These are phyloP conservation scores for Suillus americanus DNA, from an alignment of 768 basidiomycete genomes.

Conservation along the genomic window DNA sequence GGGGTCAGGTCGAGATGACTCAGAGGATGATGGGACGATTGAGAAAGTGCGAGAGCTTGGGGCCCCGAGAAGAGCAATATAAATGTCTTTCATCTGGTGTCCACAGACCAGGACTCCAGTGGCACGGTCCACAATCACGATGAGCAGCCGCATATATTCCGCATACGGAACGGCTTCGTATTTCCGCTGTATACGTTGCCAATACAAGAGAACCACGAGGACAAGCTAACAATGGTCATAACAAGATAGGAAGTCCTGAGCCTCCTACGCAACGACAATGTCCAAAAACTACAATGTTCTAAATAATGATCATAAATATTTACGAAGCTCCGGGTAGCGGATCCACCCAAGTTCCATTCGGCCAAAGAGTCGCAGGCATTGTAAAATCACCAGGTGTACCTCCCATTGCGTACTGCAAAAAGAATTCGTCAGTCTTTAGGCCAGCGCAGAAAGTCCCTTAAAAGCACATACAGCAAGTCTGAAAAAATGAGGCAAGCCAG, in stretches of 20 bases:
- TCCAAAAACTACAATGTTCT: constrained; percentile 4
- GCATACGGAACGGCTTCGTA: background rate
- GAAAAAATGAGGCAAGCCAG: constrained; percentile 71
- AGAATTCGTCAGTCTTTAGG: constrained; percentile 9
- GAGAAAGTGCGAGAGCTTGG: constrained; percentile 1
- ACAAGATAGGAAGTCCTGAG: background rate
- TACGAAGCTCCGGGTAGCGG: constrained; percentile 67
- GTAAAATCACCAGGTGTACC: constrained; percentile 72
- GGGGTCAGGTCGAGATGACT: background rate
- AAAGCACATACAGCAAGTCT: constrained; percentile 63
- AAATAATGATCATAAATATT: constrained; percentile 2
- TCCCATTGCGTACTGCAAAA: constrained; percentile 45
- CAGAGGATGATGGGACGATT: background rate
- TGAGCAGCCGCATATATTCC: constrained; percentile 1
- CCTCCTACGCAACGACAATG: background rate
- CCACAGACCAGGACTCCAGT: background rate
- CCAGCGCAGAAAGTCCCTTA: background rate
- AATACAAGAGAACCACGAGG: background rate
- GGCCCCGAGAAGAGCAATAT: background rate
- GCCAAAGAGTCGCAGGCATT: constrained; percentile 70
- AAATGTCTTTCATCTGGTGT: background rate
- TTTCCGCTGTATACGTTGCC: background rate
- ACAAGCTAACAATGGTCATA: background rate
- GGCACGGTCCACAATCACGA: background rate
- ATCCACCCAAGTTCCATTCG: constrained; percentile 82